phyloP scores from a whole-genome alignment of 768 basidiomycete genomes.

The Mrakia blollopis region DNA sequence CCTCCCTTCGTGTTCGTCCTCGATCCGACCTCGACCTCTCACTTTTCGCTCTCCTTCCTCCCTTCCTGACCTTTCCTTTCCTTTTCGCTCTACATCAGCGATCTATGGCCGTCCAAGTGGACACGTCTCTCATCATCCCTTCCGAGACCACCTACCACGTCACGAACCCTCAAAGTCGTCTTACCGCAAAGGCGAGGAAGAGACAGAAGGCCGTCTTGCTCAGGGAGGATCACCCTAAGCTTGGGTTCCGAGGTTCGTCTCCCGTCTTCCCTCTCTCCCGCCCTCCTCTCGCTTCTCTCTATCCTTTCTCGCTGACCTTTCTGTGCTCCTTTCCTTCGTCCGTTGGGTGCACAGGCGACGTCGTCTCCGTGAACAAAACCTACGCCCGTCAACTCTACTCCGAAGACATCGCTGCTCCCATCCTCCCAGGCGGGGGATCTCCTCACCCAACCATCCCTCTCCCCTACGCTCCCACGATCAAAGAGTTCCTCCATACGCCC shows the following conservation, averaged over 20 bases:
- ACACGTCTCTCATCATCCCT: background rate
- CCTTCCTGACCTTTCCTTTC: background rate
- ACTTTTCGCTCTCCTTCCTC: background rate
- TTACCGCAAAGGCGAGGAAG: background rate
- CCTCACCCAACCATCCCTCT: background rate
- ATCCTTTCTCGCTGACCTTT: background rate
- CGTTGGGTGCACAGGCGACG: background rate
- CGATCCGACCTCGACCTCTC: background rate
- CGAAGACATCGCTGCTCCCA: background rate
- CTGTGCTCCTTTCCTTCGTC: too few relatives aligned
- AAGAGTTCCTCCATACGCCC: background rate
- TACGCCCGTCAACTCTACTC: background rate
- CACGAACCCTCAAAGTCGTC: background rate
- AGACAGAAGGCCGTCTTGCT: background rate
- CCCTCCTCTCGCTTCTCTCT: background rate
- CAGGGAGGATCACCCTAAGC: conserved; percentile 2
- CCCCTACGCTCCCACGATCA: background rate
- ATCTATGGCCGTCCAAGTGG: background rate
- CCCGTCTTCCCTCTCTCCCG: too few relatives aligned
- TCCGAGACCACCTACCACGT: background rate
- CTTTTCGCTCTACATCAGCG: background rate
- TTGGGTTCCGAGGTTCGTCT: conserved; percentile 5
- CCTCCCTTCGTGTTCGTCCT: background rate
- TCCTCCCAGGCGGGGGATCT: background rate
- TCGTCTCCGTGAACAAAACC: conserved; percentile 13